Base-by-base conservation (phyloP, 1,284 basidiomycete genomes). In the Acaromyces ingoldii region DNA sequence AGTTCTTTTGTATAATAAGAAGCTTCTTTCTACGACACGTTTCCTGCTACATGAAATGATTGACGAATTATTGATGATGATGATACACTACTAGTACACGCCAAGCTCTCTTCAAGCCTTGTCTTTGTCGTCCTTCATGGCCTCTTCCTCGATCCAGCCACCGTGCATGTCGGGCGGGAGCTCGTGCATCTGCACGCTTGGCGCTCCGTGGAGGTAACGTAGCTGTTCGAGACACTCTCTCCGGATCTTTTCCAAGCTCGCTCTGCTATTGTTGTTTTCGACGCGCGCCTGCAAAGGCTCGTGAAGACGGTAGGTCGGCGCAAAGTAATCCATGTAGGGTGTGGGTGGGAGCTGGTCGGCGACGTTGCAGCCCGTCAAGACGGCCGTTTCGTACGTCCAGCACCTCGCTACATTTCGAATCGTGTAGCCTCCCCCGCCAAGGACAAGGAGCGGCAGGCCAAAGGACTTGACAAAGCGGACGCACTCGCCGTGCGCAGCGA, bases 401-500 rank as follows among this genome's bases (percentile, higher is more conserved):
- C 93, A 97, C n/a, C 93, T 83, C 38, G 89, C 89, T 51, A 98
- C 93, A 66, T 93, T 95, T 46, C 75, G 62, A 67, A 91, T 88
- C 1, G 88, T 92, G 75, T 98, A 98, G 0, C 93, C 93, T 1
- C 93, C 93, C 1, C 93, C 93, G 17, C 93, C 93, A 1, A 98
- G 77, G 6, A 95, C 87, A 15, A 98, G 80, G 4, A 97, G 79
- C 0, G 93, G 93, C 0, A 96, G 82, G 55, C 86, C 85, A 78
- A 90, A 97, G 51, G 86, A 86, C 66, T 92, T 86, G 55, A 97
- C 90, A 76, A 92, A 96, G 67, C 92, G 86, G 11, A 98, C 92
- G 75, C 93, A 97, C 78, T 97, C 92, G 30, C 93, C 93, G 69
- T 98, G 93, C 0, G 91, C 93, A n/a, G 89, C 88, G 61, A 97